phyloP scores from a whole-genome alignment of 352 stramenopile species.

The Phytophthora litchii region DNA sequence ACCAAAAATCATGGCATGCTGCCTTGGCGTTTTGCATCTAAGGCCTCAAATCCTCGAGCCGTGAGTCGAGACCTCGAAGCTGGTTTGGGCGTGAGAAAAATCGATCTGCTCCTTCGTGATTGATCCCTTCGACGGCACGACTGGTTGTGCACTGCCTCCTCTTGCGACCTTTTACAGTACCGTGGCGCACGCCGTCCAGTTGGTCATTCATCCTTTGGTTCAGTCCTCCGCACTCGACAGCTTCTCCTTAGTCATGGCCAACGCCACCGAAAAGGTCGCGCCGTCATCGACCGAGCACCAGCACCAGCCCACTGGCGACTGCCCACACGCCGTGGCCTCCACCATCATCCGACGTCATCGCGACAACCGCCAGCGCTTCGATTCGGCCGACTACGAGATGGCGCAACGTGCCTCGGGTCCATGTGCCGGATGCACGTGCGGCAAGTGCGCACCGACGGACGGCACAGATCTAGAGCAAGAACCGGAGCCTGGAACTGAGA shows the following conservation, averaged over 20 bases:
- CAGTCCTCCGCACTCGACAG: slow-evolving; percentile 1
- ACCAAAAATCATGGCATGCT: slow-evolving; percentile 25
- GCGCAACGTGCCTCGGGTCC: slow-evolving; percentile 29
- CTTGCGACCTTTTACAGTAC: slow-evolving; percentile 25
- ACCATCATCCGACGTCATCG: slow-evolving; percentile 59
- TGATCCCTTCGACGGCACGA: slow-evolving; percentile 2
- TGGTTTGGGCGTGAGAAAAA: slow-evolving; percentile 17
- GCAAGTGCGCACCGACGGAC: slow-evolving; percentile 25
- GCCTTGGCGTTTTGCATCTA: slow-evolving; percentile 2
- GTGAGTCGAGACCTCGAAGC: not conserved
- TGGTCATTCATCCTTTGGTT: slow-evolving; percentile 31
- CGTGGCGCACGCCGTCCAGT: not conserved
- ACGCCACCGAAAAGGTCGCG: slow-evolving; percentile 18
- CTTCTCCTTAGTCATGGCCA: slow-evolving; percentile 15
- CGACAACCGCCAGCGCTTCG: slow-evolving; percentile 69
- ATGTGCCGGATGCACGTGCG: slow-evolving; percentile 34
- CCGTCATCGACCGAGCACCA: slow-evolving; percentile 17
- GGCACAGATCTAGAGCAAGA: slow-evolving; percentile 42
- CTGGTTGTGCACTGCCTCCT: slow-evolving; percentile 15
- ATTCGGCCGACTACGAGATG: slow-evolving; percentile 77
- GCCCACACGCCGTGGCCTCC: slow-evolving; percentile 38
- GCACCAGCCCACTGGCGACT: slow-evolving; percentile 20
- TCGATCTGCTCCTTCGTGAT: not conserved
- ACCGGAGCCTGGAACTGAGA: slow-evolving; percentile 41
- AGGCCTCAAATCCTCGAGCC: not conserved